These are phyloP conservation scores for Arthroderma uncinatum DNA, from an alignment of 2,329 filamentous ascomycete species.

Conservation along the genomic window DNA sequence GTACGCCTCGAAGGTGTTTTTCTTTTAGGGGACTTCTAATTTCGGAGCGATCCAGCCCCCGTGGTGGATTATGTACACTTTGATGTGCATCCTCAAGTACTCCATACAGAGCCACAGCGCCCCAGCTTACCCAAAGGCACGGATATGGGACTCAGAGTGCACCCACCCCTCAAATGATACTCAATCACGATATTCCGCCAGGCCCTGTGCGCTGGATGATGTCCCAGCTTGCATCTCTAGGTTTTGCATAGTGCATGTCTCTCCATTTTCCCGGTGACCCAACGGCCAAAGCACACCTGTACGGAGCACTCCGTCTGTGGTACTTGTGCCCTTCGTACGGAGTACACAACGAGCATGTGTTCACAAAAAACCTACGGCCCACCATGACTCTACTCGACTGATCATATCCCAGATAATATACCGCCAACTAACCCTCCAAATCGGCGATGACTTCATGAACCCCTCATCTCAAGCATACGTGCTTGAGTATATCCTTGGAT, in stretches of 20 bases:
- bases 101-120: not conserved
- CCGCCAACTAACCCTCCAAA: not conserved
- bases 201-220: not conserved
- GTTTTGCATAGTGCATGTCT: not conserved
- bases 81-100: not conserved
- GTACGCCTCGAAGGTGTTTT: not conserved
- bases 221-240: not conserved
- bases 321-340: not conserved
- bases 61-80: not conserved
- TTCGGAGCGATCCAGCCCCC: not conserved
- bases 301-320: not conserved
- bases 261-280: not conserved
- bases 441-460: not conserved
- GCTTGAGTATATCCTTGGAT: not conserved
- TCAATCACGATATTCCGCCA: not conserved
- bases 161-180: not conserved
- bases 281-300: conserved; percentile 1
- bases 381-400: not conserved
- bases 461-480: not conserved
- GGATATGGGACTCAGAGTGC: not conserved
- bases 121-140: not conserved
- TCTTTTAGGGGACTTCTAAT: not conserved
- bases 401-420: not conserved
- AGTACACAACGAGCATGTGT: not conserved
- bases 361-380: not conserved